Evolutionary conservation across 2,329 filamentous ascomycete species (phyloP).

Genomic region (Botrytis byssoidea): DNA sequence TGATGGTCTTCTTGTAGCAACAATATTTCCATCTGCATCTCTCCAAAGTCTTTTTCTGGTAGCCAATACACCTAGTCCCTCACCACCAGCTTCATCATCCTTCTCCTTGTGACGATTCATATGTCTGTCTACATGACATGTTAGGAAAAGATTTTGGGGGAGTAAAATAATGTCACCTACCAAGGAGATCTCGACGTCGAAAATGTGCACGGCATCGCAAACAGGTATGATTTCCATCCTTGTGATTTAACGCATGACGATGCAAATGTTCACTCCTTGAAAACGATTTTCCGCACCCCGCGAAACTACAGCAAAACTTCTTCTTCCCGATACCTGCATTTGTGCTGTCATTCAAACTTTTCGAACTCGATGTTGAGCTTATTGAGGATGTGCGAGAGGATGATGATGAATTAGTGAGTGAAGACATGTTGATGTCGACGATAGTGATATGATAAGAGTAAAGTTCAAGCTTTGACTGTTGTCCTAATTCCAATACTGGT

Average conservation of each 20-base stretch:
- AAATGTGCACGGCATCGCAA: conserved; percentile 55
- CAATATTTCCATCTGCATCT: conserved; percentile 47
- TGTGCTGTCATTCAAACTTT: conserved; percentile 23
- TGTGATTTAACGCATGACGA: conserved; percentile 52
- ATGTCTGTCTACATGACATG: conserved; percentile 47
- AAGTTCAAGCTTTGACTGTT: conserved; percentile 19
- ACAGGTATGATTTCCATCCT: conserved; percentile 50
- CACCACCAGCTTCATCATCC: conserved; percentile 50
- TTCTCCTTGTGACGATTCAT: conserved; percentile 48
- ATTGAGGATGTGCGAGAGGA: conserved; percentile 35
- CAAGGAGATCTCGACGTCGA: conserved; percentile 53
- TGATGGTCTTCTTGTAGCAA: conserved; percentile 44
- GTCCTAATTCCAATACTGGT: neutral
- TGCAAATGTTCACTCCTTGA: conserved; percentile 52
- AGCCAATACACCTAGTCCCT: conserved; percentile 47
- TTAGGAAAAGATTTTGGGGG: conserved; percentile 16
- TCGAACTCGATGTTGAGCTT: conserved; percentile 29
- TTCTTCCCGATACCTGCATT: conserved; percentile 30
- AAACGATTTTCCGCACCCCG: conserved; percentile 47
- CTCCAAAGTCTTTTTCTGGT: conserved; percentile 52
- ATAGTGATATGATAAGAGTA: conserved; percentile 5
- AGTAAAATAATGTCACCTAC: conserved; percentile 40
- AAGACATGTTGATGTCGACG: conserved; percentile 27
- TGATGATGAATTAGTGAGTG: conserved; percentile 31
- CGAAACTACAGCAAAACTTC: conserved; percentile 43